Evolutionary conservation across 1,139 yeast genomes (phyloP).

Genomic region (Hyphopichia pseudoburtonii): DNA sequence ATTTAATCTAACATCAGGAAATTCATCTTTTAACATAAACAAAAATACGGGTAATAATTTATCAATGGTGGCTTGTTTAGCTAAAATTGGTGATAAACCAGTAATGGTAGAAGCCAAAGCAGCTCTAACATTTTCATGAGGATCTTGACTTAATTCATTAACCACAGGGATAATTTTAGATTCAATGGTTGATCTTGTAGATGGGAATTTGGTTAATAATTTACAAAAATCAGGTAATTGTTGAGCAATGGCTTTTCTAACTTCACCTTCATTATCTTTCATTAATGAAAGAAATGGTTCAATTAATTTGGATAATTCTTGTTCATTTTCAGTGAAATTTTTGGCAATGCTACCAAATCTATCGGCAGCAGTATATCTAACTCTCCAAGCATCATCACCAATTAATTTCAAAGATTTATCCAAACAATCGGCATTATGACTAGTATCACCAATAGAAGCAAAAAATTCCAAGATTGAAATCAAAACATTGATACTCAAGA

Average conservation of each 20-base stretch:
- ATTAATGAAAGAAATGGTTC: constrained; percentile 73
- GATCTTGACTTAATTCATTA: constrained; percentile 82
- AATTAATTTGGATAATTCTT: constrained; percentile 55
- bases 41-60: constrained; percentile 83
- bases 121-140: constrained; percentile 89
- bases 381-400: constrained; percentile 96
- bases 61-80: constrained; percentile 82
- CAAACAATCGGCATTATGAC: constrained; percentile 62
- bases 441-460: constrained; percentile 53
- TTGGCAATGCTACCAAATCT: constrained; percentile 74
- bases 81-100: constrained; percentile 81
- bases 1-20: constrained; percentile 92
- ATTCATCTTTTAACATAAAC: constrained; percentile 94
- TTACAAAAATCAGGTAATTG: constrained; percentile 82
- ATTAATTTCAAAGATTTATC: constrained; percentile 62
- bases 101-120: constrained; percentile 89
- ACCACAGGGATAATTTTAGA: constrained; percentile 80
- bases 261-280: constrained; percentile 96
- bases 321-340: constrained; percentile 57
- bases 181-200: constrained; percentile 55
- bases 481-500: constrained; percentile 83
- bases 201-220: constrained; percentile 44
- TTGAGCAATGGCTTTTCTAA: constrained; percentile 89
- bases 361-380: constrained; percentile 96
- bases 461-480: constrained; percentile 69